Conservation (phyloP, 208 protist genomes). For the Trypanosoma melophagium region DNA sequence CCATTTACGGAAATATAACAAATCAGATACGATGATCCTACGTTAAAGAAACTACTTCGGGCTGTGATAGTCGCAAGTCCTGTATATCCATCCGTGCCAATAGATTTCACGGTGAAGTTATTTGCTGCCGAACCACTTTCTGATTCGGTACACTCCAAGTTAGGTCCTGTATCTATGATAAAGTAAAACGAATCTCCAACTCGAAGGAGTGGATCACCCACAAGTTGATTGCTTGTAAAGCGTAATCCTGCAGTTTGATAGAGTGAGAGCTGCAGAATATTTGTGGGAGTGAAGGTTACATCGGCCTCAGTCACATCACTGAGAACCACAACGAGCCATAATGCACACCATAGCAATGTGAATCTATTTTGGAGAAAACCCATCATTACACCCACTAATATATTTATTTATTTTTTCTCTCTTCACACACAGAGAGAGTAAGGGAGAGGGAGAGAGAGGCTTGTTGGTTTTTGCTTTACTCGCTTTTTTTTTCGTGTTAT, state of each 20-base stretch:
- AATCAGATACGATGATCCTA: slow-evolving; percentile 49
- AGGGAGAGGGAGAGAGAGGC: no score
- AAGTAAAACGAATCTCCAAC: slow-evolving; percentile 71
- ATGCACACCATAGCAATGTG: no score
- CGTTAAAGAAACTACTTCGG: slow-evolving; percentile 47
- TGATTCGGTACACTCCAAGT: slow-evolving; percentile 19
- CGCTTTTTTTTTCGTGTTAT: slow-evolving; percentile 5
- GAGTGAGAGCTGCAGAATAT: slow-evolving; percentile 74
- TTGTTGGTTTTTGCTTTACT: no score
- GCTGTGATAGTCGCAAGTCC: slow-evolving; percentile 40
- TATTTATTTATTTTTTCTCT: not conserved
- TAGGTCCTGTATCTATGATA: slow-evolving; percentile 25
- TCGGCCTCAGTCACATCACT: slow-evolving; percentile 30
- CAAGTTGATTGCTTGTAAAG: slow-evolving; percentile 61
- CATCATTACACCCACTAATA: not conserved
- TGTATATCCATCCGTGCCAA: slow-evolving; percentile 37
- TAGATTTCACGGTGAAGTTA: slow-evolving; percentile 43
- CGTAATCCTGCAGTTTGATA: slow-evolving; percentile 70
- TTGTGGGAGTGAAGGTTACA: slow-evolving; percentile 65
- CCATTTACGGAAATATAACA: slow-evolving; percentile 60
- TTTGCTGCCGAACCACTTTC: slow-evolving; percentile 21
- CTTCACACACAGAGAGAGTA: not conserved
- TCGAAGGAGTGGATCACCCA: slow-evolving; percentile 52
- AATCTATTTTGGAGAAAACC: not conserved
- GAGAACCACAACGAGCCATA: no score